Base-by-base conservation (phyloP, 1,139 yeast species). In the Arxiozyma telluris region DNA sequence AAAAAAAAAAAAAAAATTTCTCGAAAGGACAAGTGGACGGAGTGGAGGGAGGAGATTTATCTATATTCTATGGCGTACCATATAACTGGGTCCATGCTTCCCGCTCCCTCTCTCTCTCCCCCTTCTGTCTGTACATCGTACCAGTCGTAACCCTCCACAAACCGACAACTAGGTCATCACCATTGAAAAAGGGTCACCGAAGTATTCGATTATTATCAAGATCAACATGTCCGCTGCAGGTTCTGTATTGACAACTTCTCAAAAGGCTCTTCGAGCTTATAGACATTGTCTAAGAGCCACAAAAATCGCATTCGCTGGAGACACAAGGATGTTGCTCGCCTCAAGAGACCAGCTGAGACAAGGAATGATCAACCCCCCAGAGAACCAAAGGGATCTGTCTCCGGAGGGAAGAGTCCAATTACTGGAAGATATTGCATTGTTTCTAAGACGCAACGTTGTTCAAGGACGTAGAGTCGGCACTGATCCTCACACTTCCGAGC, bases 201-300 rank as follows among this genome's bases (percentile, higher is more conserved):
- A 11, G 7, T 12, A 30, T 30, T 3, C 38, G 8, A 53, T 39
- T 17, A n/a, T n/a, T 48, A 11, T 43, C 25, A 49, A 23, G n/a
- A 27, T 27, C 30, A 5, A 27, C 11, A 27, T 25, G 46, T 53
- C 59, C 58, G 50, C 57, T 50, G 45, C 21, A 34, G 2, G n/a
- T 34, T 34, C 39, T 34, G 12, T 34, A 42, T 27, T 38, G 15
- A 45, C 50, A 45, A 49, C 39, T 41, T 30, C 54, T 49, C 55
- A 21, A 46, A 41, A 21, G 52, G 79, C 82, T 0, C 63, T 78
- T 44, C 61, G 72, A 23, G 90, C 91, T 0, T 89, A 87, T 69
- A 78, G 89, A 64, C 73, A 75, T 51, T 86, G 90, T 1, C 71
- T 84, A 55, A 77, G 93, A 61, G 91, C 96, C 17, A 82, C 94